Evolutionary conservation across 305 asterid species (phyloP).

Genomic region (Caryopteris hybrid): DNA sequence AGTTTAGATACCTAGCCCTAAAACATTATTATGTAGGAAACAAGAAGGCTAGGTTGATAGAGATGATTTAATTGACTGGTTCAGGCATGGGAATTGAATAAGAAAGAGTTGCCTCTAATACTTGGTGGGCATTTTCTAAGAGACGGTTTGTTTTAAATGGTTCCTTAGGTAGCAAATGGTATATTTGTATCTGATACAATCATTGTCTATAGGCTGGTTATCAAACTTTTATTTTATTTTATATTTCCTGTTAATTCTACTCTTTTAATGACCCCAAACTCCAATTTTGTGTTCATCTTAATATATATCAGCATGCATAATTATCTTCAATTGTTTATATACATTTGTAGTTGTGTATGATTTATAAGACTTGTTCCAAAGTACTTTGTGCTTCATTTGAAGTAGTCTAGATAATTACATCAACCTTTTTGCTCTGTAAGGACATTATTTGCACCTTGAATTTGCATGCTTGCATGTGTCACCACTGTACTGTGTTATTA

Average conservation of each 20-base stretch:
- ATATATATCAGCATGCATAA: background rate
- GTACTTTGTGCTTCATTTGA: background rate
- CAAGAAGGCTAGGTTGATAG: background rate
- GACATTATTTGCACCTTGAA: background rate
- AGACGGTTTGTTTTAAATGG: background rate
- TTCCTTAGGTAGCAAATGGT: background rate
- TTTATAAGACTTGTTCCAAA: background rate
- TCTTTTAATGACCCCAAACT: background rate
- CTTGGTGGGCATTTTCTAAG: background rate
- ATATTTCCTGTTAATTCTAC: background rate
- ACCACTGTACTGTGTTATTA: background rate
- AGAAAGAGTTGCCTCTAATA: conserved; percentile 1
- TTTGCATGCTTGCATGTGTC: conserved; percentile 9
- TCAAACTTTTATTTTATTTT: background rate
- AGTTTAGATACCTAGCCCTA: background rate
- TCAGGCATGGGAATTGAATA: background rate
- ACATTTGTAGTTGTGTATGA: background rate
- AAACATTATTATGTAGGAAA: background rate
- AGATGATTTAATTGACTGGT: background rate
- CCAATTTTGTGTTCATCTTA: background rate
- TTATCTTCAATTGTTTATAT: background rate
- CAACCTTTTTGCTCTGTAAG: background rate
- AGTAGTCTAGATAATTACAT: background rate
- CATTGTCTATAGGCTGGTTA: background rate
- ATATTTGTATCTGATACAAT: background rate